Base-by-base conservation (phyloP, 352 stramenopile species). In the Phytophthora foliorum region DNA sequence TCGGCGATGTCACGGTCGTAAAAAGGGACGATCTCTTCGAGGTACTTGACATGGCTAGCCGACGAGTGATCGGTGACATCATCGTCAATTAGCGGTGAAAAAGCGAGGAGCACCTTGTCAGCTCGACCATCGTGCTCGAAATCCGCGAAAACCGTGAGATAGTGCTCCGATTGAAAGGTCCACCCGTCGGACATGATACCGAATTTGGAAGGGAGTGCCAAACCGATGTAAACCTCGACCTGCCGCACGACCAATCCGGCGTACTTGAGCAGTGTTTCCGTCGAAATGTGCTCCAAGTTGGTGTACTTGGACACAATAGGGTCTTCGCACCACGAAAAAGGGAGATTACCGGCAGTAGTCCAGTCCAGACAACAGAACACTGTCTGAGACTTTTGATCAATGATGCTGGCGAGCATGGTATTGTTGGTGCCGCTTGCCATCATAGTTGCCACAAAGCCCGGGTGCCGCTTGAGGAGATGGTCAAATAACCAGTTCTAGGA, bases 91-190 rank as follows among this genome's bases (percentile, higher is more conserved):
- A 51, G n/a, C 25, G 38, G 38, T 4, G 39, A 25, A 38, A 42
- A 50, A 25, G 38, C 53, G 1, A 42, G 53, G 7, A 60, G 53
- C 22, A 60, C 53, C 25, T 60, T 60, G 53, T 42, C 53, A 21
- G 25, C 39, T 3, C 16, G 36, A 14, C 39, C 24, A 14, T 60
- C 53, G 11, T 60, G 53, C n/a, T 61, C 7, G 25, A 61, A 61
- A 17, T 32, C 53, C 24, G 53, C 53, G 25, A 42, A 41, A 24
- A 50, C 38, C 6, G 53, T 17, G 10, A 60, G 16, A 10, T 51
- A 56, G 29, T 56, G 25, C 17, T 56, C 27, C 3, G 52, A 59
- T 21, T 59, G 36, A n/a, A 46, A 14, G 21, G n/a, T 16, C 48
- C 13, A 38, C 45, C 45, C 45, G 45, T 36, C 45, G 14, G 24